Evolutionary conservation across 441 rosid genomes (phyloP).

Genomic region (Capsella rubella): DNA sequence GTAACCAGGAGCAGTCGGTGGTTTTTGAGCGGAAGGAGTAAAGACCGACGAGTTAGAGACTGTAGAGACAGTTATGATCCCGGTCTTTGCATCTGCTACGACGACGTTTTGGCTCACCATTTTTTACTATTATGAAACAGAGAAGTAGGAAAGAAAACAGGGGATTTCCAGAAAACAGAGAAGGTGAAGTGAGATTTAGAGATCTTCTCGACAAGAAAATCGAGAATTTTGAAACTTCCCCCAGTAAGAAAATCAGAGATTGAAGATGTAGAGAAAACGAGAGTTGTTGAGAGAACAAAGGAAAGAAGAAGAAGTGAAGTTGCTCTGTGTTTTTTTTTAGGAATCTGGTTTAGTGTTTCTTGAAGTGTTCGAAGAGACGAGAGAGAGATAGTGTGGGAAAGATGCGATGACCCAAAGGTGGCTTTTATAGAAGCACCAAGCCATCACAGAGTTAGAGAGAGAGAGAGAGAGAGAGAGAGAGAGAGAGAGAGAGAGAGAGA

Average conservation of each 20-base stretch:
- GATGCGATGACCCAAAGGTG: conserved; percentile 44
- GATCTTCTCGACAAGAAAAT: not conserved
- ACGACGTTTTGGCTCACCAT: conserved; percentile 82
- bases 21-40: conserved; percentile 63
- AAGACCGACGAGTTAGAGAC: conserved; percentile 54
- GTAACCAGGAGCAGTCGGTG: conserved; percentile 72
- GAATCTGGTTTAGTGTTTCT: conserved; percentile 16
- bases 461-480: conserved; percentile 20
- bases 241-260: conserved; percentile 30
- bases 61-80: conserved; percentile 51
- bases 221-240: conserved; percentile 30
- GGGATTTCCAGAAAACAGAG: conserved; percentile 1
- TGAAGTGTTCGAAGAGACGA: conserved; percentile 33
- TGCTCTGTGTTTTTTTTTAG: conserved; percentile 19
- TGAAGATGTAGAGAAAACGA: not conserved
- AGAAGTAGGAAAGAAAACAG: not conserved
- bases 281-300: too few relatives aligned
- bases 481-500: conserved; percentile 37
- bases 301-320: conserved; percentile 22
- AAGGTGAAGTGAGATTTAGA: not conserved
- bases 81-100: conserved; percentile 55
- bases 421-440: conserved; percentile 53
- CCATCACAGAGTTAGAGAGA: conserved; percentile 42
- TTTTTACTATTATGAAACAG: conserved; percentile 10
- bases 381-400: conserved; percentile 43